These are phyloP conservation scores for Taphrina flavorubra DNA, from an alignment of 1,139 yeast species.

Conservation along the genomic window DNA sequence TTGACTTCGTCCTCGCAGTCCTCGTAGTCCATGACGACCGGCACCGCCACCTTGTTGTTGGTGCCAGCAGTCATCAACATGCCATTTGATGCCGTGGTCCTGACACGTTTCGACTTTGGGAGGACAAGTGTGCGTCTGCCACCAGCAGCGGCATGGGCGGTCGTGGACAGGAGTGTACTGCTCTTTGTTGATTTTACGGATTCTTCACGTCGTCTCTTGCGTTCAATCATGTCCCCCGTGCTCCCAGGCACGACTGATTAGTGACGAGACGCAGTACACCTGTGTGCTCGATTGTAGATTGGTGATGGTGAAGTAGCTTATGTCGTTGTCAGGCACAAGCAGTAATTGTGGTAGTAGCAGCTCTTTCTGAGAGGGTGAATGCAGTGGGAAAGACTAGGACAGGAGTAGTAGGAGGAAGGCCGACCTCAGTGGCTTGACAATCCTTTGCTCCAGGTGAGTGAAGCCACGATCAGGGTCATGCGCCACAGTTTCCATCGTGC, in stretches of 20 bases:
- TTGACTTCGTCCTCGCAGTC: not conserved
- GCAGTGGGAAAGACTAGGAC: not conserved
- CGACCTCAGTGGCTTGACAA: not conserved
- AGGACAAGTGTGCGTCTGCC: not conserved
- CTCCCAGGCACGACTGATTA: not conserved
- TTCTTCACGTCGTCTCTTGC: conserved; percentile 17
- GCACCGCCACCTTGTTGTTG: not conserved
- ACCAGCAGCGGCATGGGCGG: not conserved
- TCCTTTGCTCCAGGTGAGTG: not conserved
- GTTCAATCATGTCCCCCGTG: conserved; percentile 3
- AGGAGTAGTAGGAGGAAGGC: not conserved
- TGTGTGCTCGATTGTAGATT: too few species aligned
- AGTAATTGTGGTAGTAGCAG: too few species aligned
- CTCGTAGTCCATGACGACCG: conserved; percentile 14
- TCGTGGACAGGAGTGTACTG: not conserved
- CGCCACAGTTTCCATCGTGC: not conserved
- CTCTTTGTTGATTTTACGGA: not conserved
- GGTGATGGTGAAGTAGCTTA: too few species aligned
- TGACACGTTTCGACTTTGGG: not conserved
- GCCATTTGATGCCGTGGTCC: not conserved
- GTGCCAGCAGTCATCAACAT: not conserved
- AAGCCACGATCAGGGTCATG: conserved; percentile 5
- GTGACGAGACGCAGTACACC: too few species aligned
- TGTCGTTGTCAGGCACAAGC: too few species aligned
- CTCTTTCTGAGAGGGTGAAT: too few species aligned